phyloP scores from a whole-genome alignment of 169 alveolate genomes.

The Neospora caninum region DNA sequence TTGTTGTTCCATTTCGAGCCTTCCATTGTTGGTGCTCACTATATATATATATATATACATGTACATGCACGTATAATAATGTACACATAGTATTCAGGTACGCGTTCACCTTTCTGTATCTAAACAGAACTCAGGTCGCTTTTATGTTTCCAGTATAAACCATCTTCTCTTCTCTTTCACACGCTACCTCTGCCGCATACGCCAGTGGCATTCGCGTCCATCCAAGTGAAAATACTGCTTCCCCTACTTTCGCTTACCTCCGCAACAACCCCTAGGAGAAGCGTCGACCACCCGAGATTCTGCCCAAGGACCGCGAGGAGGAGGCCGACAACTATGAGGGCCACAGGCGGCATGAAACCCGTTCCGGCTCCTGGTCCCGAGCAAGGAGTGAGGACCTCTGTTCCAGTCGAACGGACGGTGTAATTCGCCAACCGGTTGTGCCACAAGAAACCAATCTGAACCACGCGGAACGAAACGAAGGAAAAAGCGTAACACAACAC shows the following conservation, averaged over 20 bases:
- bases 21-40: background rate
- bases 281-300: constrained; percentile 6
- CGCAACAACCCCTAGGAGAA: background rate
- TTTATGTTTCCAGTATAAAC: no score
- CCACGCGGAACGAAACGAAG: no score
- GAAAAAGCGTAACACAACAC: no score
- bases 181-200: no score
- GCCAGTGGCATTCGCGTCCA: no score
- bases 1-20: background rate
- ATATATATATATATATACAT: background rate
- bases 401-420: background rate
- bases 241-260: background rate
- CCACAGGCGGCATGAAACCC: background rate
- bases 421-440: background rate
- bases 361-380: background rate
- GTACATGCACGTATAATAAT: no score
- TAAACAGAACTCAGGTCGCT: no score
- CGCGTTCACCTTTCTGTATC: no score
- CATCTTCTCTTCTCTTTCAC: no score
- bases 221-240: no score
- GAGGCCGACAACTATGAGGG: background rate
- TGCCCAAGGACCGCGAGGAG: background rate
- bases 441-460: background rate
- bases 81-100: no score
- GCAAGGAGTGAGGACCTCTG: background rate